Base-by-base conservation (phyloP, 169 alveolate genomes). In the Plasmodium relictum region DNA sequence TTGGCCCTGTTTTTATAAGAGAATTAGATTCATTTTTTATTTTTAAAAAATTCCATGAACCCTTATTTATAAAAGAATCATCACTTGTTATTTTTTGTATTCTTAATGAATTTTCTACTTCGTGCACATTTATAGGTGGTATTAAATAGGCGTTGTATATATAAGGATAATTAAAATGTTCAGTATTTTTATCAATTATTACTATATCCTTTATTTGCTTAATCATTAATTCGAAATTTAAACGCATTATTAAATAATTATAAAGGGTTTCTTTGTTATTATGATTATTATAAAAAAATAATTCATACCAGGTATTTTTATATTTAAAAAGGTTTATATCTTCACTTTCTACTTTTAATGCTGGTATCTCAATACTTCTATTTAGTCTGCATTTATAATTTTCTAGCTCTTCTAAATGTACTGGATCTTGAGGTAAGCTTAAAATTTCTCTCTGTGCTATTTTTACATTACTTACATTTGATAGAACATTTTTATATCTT, bases 291-390 rank as follows among this genome's bases (percentile, higher is more conserved):
- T 83, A 83, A 61, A 83, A 83, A 56, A 83, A 68, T 9, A 83
- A 58, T 59, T 83, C 91, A 83, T 68, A 69, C 91, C 91, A 83
- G 37, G 91, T 83, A 54, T 83, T 83, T 83, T 56, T 68, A 20
- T 68, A 83, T 83, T 83, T 83, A 22, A 83, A 68, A 54, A 83
- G 37, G 68, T 83, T 56, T 3, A 68, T 48, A 12, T 83, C 83
- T 22, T 83, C 91, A 42, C 41, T 68, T 54, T 56, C 91, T 39
- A 61, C 24, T 26, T 14, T 26, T 61, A 68, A 31, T 20, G 56
- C 76, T 18, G 85, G 72, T 24, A 69, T 52, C n/a, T 52, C 72
- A 16, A 45, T 61, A 83, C 39, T 68, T 54, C 10, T 68, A 24
- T 39, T 68, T 24, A 20, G 26, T 59, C 39, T 68, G 54, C 20